Conservation (phyloP, 495 filamentous ascomycete species). For the Hypomontagnella monticulosa region DNA sequence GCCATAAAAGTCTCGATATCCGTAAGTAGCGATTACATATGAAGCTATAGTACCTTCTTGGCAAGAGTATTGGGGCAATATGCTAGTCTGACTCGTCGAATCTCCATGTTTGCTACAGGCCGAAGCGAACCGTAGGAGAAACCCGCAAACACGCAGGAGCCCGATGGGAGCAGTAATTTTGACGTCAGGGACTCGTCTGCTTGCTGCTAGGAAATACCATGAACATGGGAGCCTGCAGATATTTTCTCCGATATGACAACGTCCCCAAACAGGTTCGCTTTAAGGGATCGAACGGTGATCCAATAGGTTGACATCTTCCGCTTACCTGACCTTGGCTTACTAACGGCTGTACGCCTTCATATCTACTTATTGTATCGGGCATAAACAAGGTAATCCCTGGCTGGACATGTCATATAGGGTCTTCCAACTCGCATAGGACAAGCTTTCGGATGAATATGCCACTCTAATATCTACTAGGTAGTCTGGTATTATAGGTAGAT, state of each 20-base stretch:
- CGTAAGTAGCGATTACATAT: too few species aligned
- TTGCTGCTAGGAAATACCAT: conserved; percentile 18
- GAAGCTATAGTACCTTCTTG: too few species aligned
- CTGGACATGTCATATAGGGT: background rate
- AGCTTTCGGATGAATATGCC: background rate
- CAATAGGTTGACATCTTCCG: conserved; percentile 9
- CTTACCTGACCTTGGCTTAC: background rate
- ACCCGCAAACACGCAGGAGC: conserved; percentile 27
- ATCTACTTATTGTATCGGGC: background rate
- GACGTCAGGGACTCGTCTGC: conserved; percentile 6
- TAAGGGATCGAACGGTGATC: background rate
- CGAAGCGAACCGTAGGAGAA: conserved; percentile 12
- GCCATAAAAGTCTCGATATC: too few species aligned
- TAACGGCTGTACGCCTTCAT: conserved; percentile 15
- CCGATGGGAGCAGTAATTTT: conserved; percentile 19
- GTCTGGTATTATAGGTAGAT: too few species aligned
- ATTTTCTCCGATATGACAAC: conserved; percentile 42
- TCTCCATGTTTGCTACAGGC: conserved; percentile 32
- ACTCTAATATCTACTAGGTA: background rate
- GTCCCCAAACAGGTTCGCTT: conserved; percentile 19
- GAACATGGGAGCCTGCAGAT: conserved; percentile 30
- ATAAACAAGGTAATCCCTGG: background rate
- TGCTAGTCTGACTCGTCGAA: background rate
- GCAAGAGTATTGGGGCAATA: background rate
- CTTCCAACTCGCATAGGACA: background rate